Evolutionary conservation across 2,329 filamentous ascomycete species (phyloP), one percentile per base, ranked within the genome.

Genomic region (Ophiocordyceps camponoti-leonardi): DNA sequence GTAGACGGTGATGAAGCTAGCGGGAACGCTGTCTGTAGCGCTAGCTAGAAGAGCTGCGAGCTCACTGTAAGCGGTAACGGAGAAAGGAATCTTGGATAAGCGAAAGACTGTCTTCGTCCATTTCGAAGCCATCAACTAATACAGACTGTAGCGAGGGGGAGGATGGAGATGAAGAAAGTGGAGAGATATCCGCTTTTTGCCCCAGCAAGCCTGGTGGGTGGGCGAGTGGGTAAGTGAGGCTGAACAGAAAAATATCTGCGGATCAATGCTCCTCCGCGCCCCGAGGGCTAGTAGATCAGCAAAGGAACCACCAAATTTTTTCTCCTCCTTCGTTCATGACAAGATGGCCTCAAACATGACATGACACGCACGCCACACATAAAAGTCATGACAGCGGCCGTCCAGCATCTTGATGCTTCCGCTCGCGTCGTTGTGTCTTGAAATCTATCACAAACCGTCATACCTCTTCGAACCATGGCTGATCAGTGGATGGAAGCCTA

Each of bases 401-500:
- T 49, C 48, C 56, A 49, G 55, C 53, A 56, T 53, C 52, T 54
- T 54, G 51, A 52, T 52, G 48, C 50, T 49, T 46, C 48, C 41
- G 37, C 50, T 40, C 18, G 26, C 30, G 26, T 41, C 43, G 42
- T 46, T 50, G 47, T 35, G 49, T 50, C n/a, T 40, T 22, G 35
- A 19, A 14, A 22, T 18, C 10, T 6, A n/a, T 18, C 2, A 39
- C n/a, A 10, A 18, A 8, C 41, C 22, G 13, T 8, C 20, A 37
- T 42, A 18, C 18, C 52, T 18, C 13, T 8, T 37, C 52, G 50
- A 52, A 58, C 47, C 28, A 63, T 62, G 59, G 50, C 58, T 37
- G 57, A 61, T n/a, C 49, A 50, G 35, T 50, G 52, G 6, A 33
- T 59, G 45, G 58, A 59, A 40, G 56, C 54, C 49, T 68, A 62